Evolutionary conservation across 1,284 basidiomycete genomes (phyloP).

Genomic region (Tranzscheliella williamsii): DNA sequence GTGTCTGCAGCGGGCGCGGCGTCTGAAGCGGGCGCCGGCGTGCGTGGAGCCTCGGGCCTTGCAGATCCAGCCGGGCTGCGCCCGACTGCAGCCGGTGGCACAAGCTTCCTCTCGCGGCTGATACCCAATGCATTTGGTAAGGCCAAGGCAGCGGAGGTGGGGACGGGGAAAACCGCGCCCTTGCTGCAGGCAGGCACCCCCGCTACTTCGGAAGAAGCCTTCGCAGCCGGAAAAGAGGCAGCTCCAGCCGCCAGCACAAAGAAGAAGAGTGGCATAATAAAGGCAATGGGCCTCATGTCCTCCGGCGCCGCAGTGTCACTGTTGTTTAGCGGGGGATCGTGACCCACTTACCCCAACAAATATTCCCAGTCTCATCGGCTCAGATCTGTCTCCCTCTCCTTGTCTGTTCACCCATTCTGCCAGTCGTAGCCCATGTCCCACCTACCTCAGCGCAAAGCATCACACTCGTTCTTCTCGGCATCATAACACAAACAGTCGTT

Average conservation of each 20-base stretch:
- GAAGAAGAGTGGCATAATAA: neutral
- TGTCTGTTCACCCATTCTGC: neutral
- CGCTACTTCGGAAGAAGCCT: neutral
- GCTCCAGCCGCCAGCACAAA: neutral
- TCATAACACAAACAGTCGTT: neutral
- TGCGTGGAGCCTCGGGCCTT: no score
- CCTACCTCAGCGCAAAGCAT: neutral
- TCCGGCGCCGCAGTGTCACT: neutral
- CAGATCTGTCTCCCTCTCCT: neutral
- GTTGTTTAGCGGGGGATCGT: neutral
- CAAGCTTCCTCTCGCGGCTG: no score
- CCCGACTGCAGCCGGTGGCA: no score
- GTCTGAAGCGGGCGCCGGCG: no score
- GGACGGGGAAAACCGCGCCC: no score
- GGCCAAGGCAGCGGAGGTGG: no score
- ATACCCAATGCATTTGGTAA: no score
- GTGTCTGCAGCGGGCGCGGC: no score
- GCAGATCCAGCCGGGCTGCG: no score
- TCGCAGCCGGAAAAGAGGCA: neutral
- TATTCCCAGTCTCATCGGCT: neutral
- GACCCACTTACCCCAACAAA: neutral
- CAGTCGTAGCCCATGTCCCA: neutral
- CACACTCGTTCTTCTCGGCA: neutral
- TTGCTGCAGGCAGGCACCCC: no score
- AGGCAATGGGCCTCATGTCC: neutral